Conservation (phyloP, 2,329 filamentous ascomycete species). For the Didymella sp. region DNA sequence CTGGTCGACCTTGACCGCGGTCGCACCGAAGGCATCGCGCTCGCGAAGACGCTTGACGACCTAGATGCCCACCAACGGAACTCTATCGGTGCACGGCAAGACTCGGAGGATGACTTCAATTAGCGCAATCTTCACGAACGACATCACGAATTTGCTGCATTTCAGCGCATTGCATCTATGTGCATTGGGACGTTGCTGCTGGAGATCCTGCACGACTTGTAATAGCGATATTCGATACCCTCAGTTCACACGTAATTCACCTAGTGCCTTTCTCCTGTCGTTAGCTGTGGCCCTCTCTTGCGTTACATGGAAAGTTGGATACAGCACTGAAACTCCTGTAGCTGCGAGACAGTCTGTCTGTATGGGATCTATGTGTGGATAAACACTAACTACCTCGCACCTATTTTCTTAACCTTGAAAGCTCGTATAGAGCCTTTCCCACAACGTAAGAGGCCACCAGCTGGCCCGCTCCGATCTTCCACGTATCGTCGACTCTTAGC, state of each 20-base stretch:
- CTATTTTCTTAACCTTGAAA: too few relatives aligned
- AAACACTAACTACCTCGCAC: too few relatives aligned
- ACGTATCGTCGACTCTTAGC: too few relatives aligned
- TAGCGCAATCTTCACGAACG: neutral
- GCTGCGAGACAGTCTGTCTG: too few relatives aligned
- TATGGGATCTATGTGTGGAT: too few relatives aligned
- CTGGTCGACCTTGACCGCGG: slow-evolving; percentile 79
- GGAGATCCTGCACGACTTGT: neutral
- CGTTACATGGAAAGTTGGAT: too few relatives aligned
- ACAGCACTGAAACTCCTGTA: too few relatives aligned
- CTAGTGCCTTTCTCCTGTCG: too few relatives aligned
- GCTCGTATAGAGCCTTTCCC: too few relatives aligned
- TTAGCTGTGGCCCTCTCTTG: too few relatives aligned
- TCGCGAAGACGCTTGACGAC: slow-evolving; percentile 49
- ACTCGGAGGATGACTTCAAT: neutral
- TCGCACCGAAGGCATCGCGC: slow-evolving; percentile 50
- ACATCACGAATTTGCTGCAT: neutral
- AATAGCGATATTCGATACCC: slow-evolving; percentile 2
- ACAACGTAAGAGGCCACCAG: too few relatives aligned
- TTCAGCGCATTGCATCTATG: neutral
- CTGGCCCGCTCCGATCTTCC: too few relatives aligned
- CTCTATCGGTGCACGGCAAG: neutral
- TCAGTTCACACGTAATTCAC: neutral
- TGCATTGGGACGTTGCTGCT: neutral
- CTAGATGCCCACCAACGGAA: slow-evolving; percentile 13